A percentile compares a stretch with the other conserved stretches of the same genome.
These are phyloP conservation scores for Primulina tabacum DNA, from an alignment of 257 asterid genomes.

Conservation along the genomic window DNA sequence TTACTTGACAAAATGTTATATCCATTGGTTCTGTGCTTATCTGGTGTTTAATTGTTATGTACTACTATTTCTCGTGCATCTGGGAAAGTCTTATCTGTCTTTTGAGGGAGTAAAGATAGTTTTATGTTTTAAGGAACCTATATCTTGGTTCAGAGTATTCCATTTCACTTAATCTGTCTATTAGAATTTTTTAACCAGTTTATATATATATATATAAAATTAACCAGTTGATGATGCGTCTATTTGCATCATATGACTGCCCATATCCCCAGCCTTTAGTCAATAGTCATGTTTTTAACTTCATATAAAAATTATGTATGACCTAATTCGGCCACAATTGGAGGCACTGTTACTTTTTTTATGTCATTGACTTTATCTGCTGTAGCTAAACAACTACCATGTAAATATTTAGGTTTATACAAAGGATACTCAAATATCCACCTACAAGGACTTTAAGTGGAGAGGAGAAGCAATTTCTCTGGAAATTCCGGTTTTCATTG, in stretches of 20 bases:
- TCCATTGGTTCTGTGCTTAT: background rate
- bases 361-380: constrained; percentile 11
- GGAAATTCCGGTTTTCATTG: constrained; percentile 95
- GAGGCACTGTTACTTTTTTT: background rate
- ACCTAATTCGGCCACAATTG: constrained; percentile 11
- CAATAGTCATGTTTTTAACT: background rate
- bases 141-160: too few relatives aligned
- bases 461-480: constrained; percentile 93
- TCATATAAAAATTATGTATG: constrained; percentile 1
- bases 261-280: background rate
- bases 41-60: background rate
- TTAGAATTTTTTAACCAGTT: background rate
- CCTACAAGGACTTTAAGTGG: constrained; percentile 97
- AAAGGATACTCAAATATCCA: constrained; percentile 82
- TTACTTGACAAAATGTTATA: background rate
- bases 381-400: constrained; percentile 25
- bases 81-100: constrained; percentile 2
- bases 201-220: too few relatives aligned
- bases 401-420: constrained; percentile 72
- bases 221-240: background rate
- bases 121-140: background rate
- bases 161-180: background rate
- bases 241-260: constrained; percentile 2
- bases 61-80: background rate
- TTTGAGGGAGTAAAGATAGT: background rate